Base-by-base conservation (phyloP, 2,329 filamentous ascomycete species). In the Podosphaera fusca region DNA sequence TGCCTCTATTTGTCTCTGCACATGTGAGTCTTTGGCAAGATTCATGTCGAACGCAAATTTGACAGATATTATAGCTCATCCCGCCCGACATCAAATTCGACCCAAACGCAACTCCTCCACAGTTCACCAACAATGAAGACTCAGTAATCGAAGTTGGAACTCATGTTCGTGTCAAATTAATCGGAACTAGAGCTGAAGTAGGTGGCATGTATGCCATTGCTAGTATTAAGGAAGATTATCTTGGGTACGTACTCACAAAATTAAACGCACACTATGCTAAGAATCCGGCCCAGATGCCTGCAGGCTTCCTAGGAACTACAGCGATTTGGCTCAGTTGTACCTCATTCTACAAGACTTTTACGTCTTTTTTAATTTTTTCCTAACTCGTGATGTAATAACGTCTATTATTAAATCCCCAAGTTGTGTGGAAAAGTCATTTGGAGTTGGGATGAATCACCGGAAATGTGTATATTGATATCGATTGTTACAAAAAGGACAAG, bases 201-300 rank as follows among this genome's bases (percentile, higher is more conserved):
- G 87, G 87, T 60, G 84, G 87, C 68, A 94, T 98, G 79, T 95
- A 85, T 77, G 92, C 90, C 42, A 94, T 98, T 69, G 92, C 89
- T 59, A 96, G 87, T 63, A 95, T 98, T 73, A 95, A 94, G 72
- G 90, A 84, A 67, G 81, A 84, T 66, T 84, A 82, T 66, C 74
- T 84, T 46, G 81, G 81, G 81, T 83, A 74, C 62, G 69, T 67
- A 31, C 12, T 8, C 8, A 21, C 36, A 33, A 21, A n/a, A 33
- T 12, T n/a, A 2, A 29, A 4, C 30, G 38, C 38, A 10, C 40
- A 30, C 40, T 29, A 4, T 30, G 36, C 46, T 62, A 56, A 60
- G n/a, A 12, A 38, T 33, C n/a, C 45, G 9, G 12, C 14, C 4
- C 50, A 65, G 64, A 51, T 64, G 64, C 52, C 60, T 64, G 38